Base-by-base conservation (phyloP, 495 filamentous ascomycete genomes). In the Hyaloscypha bicolor region DNA sequence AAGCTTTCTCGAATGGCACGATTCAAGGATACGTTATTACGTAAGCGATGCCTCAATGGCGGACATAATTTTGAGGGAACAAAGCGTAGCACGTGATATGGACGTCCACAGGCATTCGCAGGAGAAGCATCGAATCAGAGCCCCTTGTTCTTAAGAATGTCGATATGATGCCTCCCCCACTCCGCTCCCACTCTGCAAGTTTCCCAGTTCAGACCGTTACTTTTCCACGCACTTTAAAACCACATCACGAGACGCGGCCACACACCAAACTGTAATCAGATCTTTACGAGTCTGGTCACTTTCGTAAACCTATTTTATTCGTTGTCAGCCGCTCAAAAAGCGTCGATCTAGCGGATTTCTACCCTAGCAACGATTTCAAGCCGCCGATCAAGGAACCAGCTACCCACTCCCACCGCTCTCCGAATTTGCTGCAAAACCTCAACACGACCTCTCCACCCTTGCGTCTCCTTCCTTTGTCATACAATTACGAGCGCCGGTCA, bases 401-500 rank as follows among this genome's bases (percentile, higher is more conserved):
- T 56, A 56, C 53, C 53, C 35, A 62, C 35, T 55, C 14, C 22
- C 37, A 55, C 48, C 39, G 29, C 37, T 61, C 59, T 33, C 59
- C 37, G 21, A 25, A 68, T n/a, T 37, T 31, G 32, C 59, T 31
- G 32, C 59, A 61, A 67, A 67, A 62, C n/a, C 60, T 52, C 55
- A 37, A 56, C 29, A 42, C 25, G 2, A 25, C 32, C 55, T 21
- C 39, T 22, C 14, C 42, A 42, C 51, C 8, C 53, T 25, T n/a
- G 57, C 12, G 9, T 22, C 37, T 31, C 42, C 56, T 52, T n/a
- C 33, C 55, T 35, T 48, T 45, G 12, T 16, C 14, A 39, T 35
- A 61, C 59, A 39, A 8, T 68, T 61, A 30, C 11, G 30, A 21
- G 14, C 22, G 22, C 32, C 66, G 25, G 59, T 65, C 33, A 48